A percentile compares a stretch with the other conserved stretches of the same genome.
These are phyloP conservation scores for Grosmannia penicillata DNA, from an alignment of 2,329 filamentous ascomycete species.

Conservation along the genomic window DNA sequence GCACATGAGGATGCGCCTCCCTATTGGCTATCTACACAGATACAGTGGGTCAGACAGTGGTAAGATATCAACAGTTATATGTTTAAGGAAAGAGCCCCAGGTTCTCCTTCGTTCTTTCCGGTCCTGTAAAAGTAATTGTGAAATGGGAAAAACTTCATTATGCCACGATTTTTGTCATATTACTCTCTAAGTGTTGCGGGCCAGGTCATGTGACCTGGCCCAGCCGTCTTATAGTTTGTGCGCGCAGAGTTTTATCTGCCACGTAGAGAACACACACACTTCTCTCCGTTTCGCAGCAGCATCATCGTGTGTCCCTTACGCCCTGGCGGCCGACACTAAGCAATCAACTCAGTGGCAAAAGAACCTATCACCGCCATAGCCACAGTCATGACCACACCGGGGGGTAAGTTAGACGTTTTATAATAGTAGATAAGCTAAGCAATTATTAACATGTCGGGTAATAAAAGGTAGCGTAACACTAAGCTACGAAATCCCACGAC, in stretches of 20 bases:
- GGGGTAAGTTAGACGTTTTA: neutral
- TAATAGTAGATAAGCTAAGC: neutral
- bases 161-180: neutral
- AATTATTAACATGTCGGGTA: neutral
- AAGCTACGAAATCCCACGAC: neutral
- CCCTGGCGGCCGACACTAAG: too few species aligned
- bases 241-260: too few species aligned
- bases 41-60: too few species aligned
- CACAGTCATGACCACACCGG: neutral
- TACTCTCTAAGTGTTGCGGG: neutral
- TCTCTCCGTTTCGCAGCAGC: too few species aligned
- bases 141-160: neutral
- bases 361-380: neutral
- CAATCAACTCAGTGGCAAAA: neutral
- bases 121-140: neutral
- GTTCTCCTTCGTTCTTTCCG: neutral
- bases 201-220: too few species aligned
- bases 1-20: too few species aligned
- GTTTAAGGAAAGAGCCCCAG: neutral
- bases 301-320: too few species aligned
- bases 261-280: too few species aligned
- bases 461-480: too few species aligned
- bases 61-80: too few species aligned
- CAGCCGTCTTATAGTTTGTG: too few species aligned
- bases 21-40: too few species aligned